Evolutionary conservation across 768 basidiomycete genomes (phyloP).

Genomic region (Plicaturopsis crispa): DNA sequence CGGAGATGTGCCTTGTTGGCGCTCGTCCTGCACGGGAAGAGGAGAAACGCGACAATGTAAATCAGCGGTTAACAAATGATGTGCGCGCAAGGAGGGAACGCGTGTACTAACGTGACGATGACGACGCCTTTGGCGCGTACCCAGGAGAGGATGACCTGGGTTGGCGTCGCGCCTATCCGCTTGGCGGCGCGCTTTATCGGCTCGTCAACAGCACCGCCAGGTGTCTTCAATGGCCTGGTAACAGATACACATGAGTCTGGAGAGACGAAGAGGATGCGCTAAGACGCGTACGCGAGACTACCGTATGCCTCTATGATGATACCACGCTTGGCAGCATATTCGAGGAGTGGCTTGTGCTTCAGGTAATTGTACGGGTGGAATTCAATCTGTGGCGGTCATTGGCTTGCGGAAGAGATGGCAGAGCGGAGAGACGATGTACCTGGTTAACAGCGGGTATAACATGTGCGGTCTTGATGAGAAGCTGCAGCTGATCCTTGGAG

Average conservation of each 20-base stretch:
- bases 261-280: not conserved
- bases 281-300: slow-evolving; percentile 28
- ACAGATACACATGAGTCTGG: not conserved
- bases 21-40: slow-evolving; percentile 24
- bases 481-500: slow-evolving; percentile 39
- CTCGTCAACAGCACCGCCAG: slow-evolving; percentile 40
- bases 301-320: slow-evolving; percentile 45
- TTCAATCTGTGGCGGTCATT: slow-evolving; percentile 24
- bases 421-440: slow-evolving; percentile 21
- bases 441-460: slow-evolving; percentile 68
- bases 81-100: no score
- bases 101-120: slow-evolving; percentile 31
- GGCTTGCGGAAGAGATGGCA: not conserved
- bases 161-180: slow-evolving; percentile 33
- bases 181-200: slow-evolving; percentile 31
- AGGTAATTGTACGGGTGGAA: slow-evolving; percentile 47
- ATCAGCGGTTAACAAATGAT: no score
- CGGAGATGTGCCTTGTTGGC: slow-evolving; percentile 33
- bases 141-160: slow-evolving; percentile 45
- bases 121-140: slow-evolving; percentile 37
- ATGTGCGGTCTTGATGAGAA: slow-evolving; percentile 38
- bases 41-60: not conserved
- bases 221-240: slow-evolving; percentile 12
- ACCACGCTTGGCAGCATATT: slow-evolving; percentile 30
- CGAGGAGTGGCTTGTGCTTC: slow-evolving; percentile 29